Conservation (phyloP, 225 moss, liverwort and hornwort species). For the Climacium dendroides region DNA sequence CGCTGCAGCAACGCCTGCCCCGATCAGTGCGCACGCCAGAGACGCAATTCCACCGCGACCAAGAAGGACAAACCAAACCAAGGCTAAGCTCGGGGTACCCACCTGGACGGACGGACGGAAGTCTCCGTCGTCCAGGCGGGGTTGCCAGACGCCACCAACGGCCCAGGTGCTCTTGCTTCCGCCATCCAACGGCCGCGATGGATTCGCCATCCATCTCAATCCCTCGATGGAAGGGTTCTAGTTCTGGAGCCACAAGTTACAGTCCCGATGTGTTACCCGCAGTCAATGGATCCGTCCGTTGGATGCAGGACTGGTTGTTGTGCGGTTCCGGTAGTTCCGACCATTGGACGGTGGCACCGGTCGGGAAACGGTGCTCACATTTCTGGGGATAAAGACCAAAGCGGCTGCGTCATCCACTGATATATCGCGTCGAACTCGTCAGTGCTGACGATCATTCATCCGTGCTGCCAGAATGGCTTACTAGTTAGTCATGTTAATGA, state of each 20-base stretch:
- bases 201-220: neutral
- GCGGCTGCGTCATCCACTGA: neutral
- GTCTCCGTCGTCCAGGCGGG: neutral
- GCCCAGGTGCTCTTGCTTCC: neutral
- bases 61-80: neutral
- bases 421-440: neutral
- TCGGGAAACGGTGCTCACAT: too few species aligned
- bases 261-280: too few species aligned
- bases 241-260: too few species aligned
- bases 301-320: too few species aligned
- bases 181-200: neutral
- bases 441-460: neutral
- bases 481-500: neutral
- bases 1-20: neutral
- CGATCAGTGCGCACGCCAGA: neutral
- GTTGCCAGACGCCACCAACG: neutral
- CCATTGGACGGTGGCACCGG: too few species aligned
- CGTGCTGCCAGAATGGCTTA: neutral
- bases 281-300: too few species aligned
- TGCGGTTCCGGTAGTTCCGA: too few species aligned
- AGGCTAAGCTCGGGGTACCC: neutral
- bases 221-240: neutral
- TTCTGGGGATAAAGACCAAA: too few species aligned
- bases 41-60: neutral
- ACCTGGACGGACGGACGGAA: neutral